Base-by-base conservation (phyloP, 2,329 filamentous ascomycete genomes). In the Fusarium papillatum region DNA sequence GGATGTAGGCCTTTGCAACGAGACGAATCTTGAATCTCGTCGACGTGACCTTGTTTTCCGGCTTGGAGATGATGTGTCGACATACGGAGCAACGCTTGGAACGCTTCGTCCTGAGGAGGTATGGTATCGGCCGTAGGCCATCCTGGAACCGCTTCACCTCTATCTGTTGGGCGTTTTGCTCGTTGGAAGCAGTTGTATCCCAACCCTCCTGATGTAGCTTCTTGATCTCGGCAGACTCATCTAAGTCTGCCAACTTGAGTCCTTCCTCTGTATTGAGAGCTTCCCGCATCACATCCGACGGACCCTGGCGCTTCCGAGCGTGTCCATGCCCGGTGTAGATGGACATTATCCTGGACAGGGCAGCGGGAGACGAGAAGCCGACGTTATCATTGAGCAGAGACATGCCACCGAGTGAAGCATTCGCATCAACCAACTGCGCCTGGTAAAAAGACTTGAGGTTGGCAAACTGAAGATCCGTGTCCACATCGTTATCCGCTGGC, bases 21-120 rank as follows among this genome's bases (percentile, higher is more conserved):
- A 98, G 90, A 66, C 95, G 94, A 83, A 99, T 98, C 80, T 96
- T 94, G 89, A 97, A 98, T 36, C 96, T 93, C 9, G 94, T 97
- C 64, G 94, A 96, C 59, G 92, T 92, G 38, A 98, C 93, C 84
- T 98, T 99, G 70, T 93, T 91, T 84, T 99, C 97, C 17, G 96
- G 97, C 83, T 98, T 97, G 72, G 95, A 94, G 78, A 99, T 93
- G 81, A 98, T 98, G 85, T 98, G 96, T 16, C 97, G 93, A 85
- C 97, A 99, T 14, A 93, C 90, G 63, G 95, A 94, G 84, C 97
- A 99, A 57, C 97, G 95, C 86, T 98, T 98, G 24, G 95, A 95
- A 43, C 96, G 94, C 82, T 98, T 98, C 0, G 96, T 98, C 68
- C 95, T 93, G 17, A 99, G 91, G 3, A 97, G 90, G 19, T 94